Evolutionary conservation across 768 basidiomycete genomes (phyloP).

Genomic region (Coprinopsis strossmayeri): DNA sequence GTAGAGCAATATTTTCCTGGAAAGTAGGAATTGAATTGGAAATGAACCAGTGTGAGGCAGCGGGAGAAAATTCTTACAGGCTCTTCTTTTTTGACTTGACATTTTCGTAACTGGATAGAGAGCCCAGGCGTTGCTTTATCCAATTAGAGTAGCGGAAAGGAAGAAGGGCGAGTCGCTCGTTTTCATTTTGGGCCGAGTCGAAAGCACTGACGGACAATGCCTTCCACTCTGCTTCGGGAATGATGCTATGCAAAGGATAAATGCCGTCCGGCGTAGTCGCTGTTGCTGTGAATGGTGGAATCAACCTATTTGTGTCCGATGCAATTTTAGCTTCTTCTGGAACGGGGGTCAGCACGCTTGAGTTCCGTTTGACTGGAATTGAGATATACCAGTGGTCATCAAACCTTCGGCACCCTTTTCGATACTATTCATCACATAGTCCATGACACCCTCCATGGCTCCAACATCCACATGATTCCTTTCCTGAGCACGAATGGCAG

Average conservation of each 20-base stretch:
- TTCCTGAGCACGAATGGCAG: constrained; percentile 76
- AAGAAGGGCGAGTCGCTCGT: constrained; percentile 49
- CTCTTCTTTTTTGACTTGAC: constrained; percentile 52
- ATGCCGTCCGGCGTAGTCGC: constrained; percentile 69
- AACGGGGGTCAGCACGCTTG: constrained; percentile 6
- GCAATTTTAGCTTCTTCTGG: constrained; percentile 63
- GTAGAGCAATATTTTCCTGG: constrained; percentile 72
- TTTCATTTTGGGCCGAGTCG: constrained; percentile 39
- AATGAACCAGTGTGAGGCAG: background rate
- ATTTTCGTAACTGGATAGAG: constrained; percentile 38
- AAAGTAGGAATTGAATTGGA: constrained; percentile 1
- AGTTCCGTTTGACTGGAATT: background rate
- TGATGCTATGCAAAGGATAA: constrained; percentile 68
- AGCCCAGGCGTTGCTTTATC: constrained; percentile 60
- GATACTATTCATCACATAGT: constrained; percentile 79
- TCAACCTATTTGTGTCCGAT: constrained; percentile 59
- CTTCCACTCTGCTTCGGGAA: constrained; percentile 78
- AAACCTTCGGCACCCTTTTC: constrained; percentile 63
- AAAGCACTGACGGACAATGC: constrained; percentile 54
- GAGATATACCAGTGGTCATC: constrained; percentile 57
- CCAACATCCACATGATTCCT: constrained; percentile 85
- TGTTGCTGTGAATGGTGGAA: constrained; percentile 65
- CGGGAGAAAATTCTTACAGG: constrained; percentile 38
- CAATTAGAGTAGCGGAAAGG: constrained; percentile 61
- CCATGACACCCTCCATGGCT: constrained; percentile 81